A percentile compares a stretch with the other conserved stretches of the same genome.
Evolutionary conservation across 192 early-diverging fungal genomes (phyloP).

Genomic region (Dissophora ornata): DNA sequence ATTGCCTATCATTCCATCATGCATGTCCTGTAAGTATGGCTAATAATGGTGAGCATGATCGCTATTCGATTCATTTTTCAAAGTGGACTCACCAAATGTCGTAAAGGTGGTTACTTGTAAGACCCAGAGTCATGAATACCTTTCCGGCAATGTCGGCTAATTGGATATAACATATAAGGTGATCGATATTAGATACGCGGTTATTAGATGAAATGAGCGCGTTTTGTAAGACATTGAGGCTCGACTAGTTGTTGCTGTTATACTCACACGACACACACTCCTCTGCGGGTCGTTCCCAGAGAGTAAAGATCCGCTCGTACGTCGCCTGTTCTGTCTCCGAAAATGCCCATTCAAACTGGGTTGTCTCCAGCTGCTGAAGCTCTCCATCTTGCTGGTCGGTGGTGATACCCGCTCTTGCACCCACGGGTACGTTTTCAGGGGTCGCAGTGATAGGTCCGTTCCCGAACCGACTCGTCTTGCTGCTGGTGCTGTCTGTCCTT

Average conservation of each 20-base stretch:
- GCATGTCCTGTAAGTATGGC: no score
- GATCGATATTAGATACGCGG: no score
- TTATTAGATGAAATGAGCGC: no score
- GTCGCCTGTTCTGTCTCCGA: slow-evolving; percentile 36
- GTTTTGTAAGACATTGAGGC: no score
- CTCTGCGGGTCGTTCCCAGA: slow-evolving; percentile 51
- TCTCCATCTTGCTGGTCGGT: slow-evolving; percentile 3
- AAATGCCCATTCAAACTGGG: slow-evolving; percentile 50
- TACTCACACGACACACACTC: slow-evolving; percentile 42
- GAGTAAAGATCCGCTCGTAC: slow-evolving; percentile 39
- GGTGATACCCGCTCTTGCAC: neutral
- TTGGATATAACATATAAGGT: neutral
- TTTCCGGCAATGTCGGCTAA: slow-evolving; percentile 50
- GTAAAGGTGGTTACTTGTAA: slow-evolving; percentile 16
- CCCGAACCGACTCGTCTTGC: slow-evolving; percentile 9
- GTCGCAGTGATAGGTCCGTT: neutral
- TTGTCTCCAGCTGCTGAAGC: slow-evolving; percentile 25
- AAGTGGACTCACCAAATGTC: slow-evolving; percentile 19
- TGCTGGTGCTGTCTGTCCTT: slow-evolving; percentile 35
- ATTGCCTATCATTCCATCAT: slow-evolving; percentile 11
- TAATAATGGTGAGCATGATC: no score
- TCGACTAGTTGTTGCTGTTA: no score
- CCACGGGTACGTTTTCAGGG: neutral
- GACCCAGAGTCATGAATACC: slow-evolving; percentile 47
- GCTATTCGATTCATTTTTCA: neutral